These are phyloP conservation scores for Trichoderma koningiopsis DNA, from an alignment of 2,329 filamentous ascomycete genomes.

Conservation along the genomic window DNA sequence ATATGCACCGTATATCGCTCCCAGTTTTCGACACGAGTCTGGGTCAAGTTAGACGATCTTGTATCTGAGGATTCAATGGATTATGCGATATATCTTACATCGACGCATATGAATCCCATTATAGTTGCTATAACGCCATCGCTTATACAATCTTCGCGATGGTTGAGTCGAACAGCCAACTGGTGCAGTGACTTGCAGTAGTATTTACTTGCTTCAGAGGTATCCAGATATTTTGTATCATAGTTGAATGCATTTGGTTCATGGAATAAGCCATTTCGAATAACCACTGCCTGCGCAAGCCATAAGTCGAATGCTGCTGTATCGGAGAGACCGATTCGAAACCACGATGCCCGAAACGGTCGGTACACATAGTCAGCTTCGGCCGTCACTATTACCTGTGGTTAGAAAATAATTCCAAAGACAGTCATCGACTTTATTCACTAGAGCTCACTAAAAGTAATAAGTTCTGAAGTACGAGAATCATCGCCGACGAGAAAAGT, in stretches of 20 bases:
- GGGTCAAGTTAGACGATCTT: background rate
- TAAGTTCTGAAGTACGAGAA: constrained; percentile 5
- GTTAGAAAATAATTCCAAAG: background rate
- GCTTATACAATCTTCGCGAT: constrained; percentile 1
- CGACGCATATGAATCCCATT: constrained; percentile 17
- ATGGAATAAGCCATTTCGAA: background rate
- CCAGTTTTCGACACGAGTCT: constrained; percentile 13
- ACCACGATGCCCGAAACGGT: constrained; percentile 10
- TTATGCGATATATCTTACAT: background rate
- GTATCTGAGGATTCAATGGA: too few species aligned
- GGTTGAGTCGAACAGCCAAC: background rate
- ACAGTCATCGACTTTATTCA: rapidly evolving
- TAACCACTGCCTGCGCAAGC: constrained; percentile 5
- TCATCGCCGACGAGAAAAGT: background rate
- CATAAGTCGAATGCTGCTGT: constrained; percentile 4
- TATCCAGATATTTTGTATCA: background rate
- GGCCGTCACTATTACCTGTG: background rate
- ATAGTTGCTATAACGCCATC: background rate
- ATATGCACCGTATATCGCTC: constrained; percentile 3
- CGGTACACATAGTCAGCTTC: constrained; percentile 13
- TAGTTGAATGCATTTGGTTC: background rate
- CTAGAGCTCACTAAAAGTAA: background rate
- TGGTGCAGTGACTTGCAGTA: background rate
- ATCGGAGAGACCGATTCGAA: constrained; percentile 7
- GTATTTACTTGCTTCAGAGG: background rate